phyloP scores from a whole-genome alignment of 352 stramenopile genomes.

The Pythium monospermum region DNA sequence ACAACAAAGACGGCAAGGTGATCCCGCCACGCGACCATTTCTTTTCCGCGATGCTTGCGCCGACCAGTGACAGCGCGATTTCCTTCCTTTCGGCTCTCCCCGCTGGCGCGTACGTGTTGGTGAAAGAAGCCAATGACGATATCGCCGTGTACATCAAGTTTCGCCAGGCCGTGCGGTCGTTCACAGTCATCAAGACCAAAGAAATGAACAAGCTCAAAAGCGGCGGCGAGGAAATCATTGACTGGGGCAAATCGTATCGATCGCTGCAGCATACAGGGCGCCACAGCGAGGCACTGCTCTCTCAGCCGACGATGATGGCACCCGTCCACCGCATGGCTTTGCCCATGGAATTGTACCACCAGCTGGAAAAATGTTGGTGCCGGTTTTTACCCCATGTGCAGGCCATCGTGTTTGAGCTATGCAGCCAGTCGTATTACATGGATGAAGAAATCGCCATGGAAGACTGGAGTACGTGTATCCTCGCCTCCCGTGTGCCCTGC shows the following conservation, averaged over 20 bases:
- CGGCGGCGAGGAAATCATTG: constrained; percentile 25
- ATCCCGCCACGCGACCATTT: constrained; percentile 9
- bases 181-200: constrained; percentile 43
- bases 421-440: constrained; percentile 34
- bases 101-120: constrained; percentile 40
- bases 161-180: constrained; percentile 31
- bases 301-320: constrained; percentile 31
- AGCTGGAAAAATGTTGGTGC: constrained; percentile 52
- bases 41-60: constrained; percentile 53
- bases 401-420: constrained; percentile 55
- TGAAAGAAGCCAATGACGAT: constrained; percentile 30
- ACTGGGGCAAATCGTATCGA: constrained; percentile 25
- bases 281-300: constrained; percentile 11
- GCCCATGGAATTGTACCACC: constrained; percentile 21
- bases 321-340: constrained; percentile 45
- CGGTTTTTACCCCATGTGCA: constrained; percentile 54
- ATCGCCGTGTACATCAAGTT: constrained; percentile 62
- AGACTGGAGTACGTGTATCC: constrained; percentile 29
- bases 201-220: constrained; percentile 19
- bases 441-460: constrained; percentile 43
- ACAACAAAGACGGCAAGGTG: constrained; percentile 9
- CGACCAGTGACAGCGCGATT: constrained; percentile 31
- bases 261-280: background rate
- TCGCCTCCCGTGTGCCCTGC: constrained; percentile 21
- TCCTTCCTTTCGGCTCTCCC: constrained; percentile 39